Evolutionary conservation across 495 filamentous ascomycete genomes (phyloP).

Genomic region (Barbatosphaeria neglecta): DNA sequence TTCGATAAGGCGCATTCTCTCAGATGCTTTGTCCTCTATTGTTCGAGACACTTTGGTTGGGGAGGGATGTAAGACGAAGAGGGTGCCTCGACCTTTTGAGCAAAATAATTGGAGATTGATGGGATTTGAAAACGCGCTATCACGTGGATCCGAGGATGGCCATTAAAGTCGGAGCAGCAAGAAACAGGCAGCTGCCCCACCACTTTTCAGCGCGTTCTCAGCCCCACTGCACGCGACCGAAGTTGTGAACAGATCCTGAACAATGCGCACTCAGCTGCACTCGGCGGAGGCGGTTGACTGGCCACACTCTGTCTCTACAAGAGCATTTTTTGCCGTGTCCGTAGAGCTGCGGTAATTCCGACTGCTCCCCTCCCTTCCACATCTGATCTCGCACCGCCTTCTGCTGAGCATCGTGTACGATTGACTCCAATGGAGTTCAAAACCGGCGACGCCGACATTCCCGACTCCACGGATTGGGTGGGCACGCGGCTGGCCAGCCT

Average conservation of each 20-base stretch:
- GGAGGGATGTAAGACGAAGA: too few species aligned
- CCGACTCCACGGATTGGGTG: conserved; percentile 91
- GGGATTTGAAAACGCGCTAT: neutral
- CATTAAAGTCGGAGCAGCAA: neutral
- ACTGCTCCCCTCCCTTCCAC: too few species aligned
- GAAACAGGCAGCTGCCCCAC: neutral
- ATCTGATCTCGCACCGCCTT: too few species aligned
- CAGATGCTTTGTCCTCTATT: neutral
- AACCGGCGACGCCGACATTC: conserved; percentile 42
- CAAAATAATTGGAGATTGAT: neutral
- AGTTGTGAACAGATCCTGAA: neutral
- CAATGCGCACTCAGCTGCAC: too few species aligned
- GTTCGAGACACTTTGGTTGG: too few species aligned
- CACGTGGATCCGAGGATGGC: neutral
- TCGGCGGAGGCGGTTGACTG: too few species aligned
- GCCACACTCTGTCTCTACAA: too few species aligned
- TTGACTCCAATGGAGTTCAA: conserved; percentile 5
- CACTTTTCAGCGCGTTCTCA: neutral
- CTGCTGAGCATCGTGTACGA: too few species aligned
- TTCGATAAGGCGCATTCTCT: neutral
- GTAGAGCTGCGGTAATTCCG: too few species aligned
- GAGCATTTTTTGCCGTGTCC: too few species aligned
- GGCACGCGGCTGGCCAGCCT: conserved; percentile 63
- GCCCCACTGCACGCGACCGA: neutral
- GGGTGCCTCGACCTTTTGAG: neutral